Base-by-base conservation (phyloP, 1,139 yeast genomes). In the Magnusiomyces sp. region DNA sequence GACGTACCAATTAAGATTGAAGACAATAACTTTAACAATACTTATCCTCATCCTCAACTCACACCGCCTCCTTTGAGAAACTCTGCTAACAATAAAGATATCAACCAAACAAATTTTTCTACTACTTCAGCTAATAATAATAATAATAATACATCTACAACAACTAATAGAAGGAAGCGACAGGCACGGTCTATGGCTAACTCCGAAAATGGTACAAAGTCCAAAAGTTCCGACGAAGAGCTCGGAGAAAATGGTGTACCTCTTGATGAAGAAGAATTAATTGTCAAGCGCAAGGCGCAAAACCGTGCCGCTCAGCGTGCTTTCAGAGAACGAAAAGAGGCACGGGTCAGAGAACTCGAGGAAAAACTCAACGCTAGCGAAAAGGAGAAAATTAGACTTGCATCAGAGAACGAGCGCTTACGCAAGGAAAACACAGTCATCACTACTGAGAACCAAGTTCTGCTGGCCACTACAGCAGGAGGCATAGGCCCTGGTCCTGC, bases 291-390 rank as follows among this genome's bases (percentile, higher is more conserved):
- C 48, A 86, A 82, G 63, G 90, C 90, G 0, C 95, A 85, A 63
- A 88, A 88, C 63, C 71, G 96, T 59, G 94, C 92, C 4, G 95
- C 95, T 0, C 96, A 87, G 67, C 72, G 92, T 57, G 95, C 95
- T 1, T 87, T 87, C 67, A 73, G 96, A 56, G 94, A 86, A 64
- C 77, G 95, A 47, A 85, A 86, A 63, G 95, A 86, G 63, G 77
- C 80, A 50, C 79, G 78, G 58, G 68, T 87, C 53, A 82, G 81
- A 59, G 89, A 82, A 56, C 71, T 87, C 47, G 83, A 84, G 58
- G 69, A 68, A 2, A 80, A 80, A 61, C 68, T 87, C 54, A 67
- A 71, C 37, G 72, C 75, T 54, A 77, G 85, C 43, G 92, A 87
- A 62, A 68, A 65, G 41, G 84, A 81, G 58, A 76, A 80, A 52